Evolutionary conservation across 2,329 filamentous ascomycete genomes (phyloP).

Genomic region (Fusarium coffeatum): DNA sequence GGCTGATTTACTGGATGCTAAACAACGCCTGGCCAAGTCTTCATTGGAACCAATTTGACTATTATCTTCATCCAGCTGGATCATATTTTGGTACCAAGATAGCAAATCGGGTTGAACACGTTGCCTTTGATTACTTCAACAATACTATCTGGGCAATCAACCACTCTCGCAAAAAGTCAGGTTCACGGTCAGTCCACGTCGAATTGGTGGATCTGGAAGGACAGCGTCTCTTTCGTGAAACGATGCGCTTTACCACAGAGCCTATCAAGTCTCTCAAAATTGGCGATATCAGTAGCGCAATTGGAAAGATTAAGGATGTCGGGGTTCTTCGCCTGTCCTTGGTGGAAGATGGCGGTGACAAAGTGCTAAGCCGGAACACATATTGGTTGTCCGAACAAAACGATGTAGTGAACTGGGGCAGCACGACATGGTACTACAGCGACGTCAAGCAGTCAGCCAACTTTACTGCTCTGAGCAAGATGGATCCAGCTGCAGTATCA

Average conservation of each 20-base stretch:
- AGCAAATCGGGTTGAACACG: background rate
- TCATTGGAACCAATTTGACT: conserved; percentile 5
- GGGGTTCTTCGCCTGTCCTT: background rate
- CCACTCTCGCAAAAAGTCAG: background rate
- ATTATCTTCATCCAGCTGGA: background rate
- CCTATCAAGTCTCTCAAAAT: background rate
- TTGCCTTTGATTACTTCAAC: background rate
- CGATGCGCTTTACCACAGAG: background rate
- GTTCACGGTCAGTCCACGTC: background rate
- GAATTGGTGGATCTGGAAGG: background rate
- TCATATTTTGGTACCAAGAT: conserved; percentile 1
- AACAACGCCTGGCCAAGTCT: conserved; percentile 9
- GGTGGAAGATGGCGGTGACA: background rate
- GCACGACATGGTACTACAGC: background rate
- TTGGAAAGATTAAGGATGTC: background rate
- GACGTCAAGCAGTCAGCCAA: background rate
- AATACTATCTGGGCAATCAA: background rate
- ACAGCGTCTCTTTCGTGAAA: background rate
- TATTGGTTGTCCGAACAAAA: background rate
- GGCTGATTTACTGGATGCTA: conserved; percentile 5
- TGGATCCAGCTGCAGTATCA: background rate
- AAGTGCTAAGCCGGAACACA: background rate
- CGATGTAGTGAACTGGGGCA: background rate
- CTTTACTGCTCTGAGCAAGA: background rate
- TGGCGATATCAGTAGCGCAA: background rate